Base-by-base conservation (phyloP, 208 protist genomes). In the Herpetomonas muscarum region DNA sequence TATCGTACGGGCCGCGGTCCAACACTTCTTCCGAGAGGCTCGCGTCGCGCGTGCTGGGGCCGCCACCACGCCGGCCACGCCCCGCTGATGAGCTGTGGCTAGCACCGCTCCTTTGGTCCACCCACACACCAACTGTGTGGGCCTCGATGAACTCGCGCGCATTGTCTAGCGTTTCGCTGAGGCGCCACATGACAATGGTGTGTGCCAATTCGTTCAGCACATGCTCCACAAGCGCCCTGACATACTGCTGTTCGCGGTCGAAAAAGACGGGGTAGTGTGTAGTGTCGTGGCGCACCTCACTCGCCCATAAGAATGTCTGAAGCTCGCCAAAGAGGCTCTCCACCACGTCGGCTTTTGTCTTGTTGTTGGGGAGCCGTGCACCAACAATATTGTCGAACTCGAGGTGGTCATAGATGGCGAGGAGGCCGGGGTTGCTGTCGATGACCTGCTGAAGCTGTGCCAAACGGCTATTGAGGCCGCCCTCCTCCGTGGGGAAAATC, bases 241-340 rank as follows among this genome's bases (percentile, higher is more conserved):
- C 46, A 45, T 82, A 74, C 12, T 64, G 70, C 12, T 63, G 62
- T 58, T 63, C 78, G 21, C 10, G 53, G 31, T 4, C 63, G 42
- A 29, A 19, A 66, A 0, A 61, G 67, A 63, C 55, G 12, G 71
- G 52, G 51, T 76, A 81, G 24, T 25, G 44, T 32, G 69, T 67
- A 0, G 48, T 49, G 32, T 62, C 74, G 55, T 51, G 61, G 1
- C 17, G 19, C 13, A 73, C 42, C 51, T 94, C 76, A 7, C 47
- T 76, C 21, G 88, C 74, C 79, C 78, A 88, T 12, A 95, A 46
- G 28, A 82, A 78, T 12, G 70, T 64, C 65, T 90, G 79, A 24
- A 95, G 70, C 61, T 95, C 85, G 1, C 88, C 88, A 52, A 90
- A 75, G n/a, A 95, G 19, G 26, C 79, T 67, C 59, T 95, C 88